A percentile compares a stretch with the other conserved stretches of the same genome.
These are phyloP conservation scores for Thalassiosira livingstoniorum DNA, from an alignment of 352 stramenopile species.

Conservation along the genomic window DNA sequence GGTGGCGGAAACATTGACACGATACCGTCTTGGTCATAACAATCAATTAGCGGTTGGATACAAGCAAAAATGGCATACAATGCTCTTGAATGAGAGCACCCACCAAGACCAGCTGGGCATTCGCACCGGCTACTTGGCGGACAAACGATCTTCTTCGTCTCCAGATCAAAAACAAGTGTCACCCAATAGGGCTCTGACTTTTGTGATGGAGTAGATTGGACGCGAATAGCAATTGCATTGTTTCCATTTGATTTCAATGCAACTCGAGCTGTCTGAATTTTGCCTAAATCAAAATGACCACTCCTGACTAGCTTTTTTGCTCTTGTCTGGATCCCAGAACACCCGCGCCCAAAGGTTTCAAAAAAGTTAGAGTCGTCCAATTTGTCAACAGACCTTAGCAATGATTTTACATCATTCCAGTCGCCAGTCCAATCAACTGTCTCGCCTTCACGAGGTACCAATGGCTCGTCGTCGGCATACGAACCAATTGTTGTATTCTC, in stretches of 20 bases:
- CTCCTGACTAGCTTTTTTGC: background rate
- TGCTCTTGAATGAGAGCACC: background rate
- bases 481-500: background rate
- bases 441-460: background rate
- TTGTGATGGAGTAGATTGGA: background rate
- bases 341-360: background rate
- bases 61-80: constrained; percentile 7
- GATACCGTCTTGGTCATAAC: background rate
- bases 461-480: background rate
- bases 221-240: background rate
- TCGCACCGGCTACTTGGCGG: background rate
- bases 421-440: no score
- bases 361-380: background rate
- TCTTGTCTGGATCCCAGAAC: background rate
- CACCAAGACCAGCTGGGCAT: constrained; percentile 6
- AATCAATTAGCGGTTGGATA: background rate
- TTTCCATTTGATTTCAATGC: background rate
- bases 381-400: no score
- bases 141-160: background rate
- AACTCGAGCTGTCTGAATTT: background rate
- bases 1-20: background rate
- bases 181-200: constrained; percentile 4
- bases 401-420: no score
- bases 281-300: background rate
- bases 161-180: background rate